Conservation (phyloP, 176 grass and related monocot species). For the Poa pratensis region DNA sequence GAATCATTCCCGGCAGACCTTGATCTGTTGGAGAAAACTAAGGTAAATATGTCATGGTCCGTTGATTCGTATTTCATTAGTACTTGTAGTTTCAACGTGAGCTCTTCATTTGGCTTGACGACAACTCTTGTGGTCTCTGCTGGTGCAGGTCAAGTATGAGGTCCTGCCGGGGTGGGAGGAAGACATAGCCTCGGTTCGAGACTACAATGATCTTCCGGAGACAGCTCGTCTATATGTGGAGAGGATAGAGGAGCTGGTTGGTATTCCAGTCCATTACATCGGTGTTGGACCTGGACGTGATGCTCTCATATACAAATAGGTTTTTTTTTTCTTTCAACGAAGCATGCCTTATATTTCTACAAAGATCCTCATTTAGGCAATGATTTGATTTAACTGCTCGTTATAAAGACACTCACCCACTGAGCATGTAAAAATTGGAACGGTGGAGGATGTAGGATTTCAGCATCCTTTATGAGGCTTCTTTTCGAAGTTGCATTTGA, state of each 20-base stretch:
- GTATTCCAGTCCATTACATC: constrained; percentile 85
- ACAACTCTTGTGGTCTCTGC: constrained; percentile 35
- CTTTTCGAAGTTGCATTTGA: too few species aligned
- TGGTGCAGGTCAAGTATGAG: constrained; percentile 85
- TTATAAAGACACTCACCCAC: background rate
- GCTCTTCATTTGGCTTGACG: background rate
- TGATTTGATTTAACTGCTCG: background rate
- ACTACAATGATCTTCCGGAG: constrained; percentile 73
- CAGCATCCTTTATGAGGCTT: background rate
- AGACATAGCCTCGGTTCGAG: constrained; percentile 73
- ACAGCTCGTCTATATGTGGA: constrained; percentile 71
- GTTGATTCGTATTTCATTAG: background rate
- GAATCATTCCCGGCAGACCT: constrained; percentile 76
- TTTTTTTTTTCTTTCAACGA: background rate
- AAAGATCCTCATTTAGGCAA: background rate
- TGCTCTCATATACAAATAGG: constrained; percentile 87
- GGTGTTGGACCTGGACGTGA: constrained; percentile 88
- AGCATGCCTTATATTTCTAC: background rate
- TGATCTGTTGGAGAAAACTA: constrained; percentile 63
- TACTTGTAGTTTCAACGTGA: background rate
- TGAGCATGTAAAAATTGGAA: background rate
- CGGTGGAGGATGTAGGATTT: background rate
- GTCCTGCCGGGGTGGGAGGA: constrained; percentile 75
- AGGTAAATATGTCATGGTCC: constrained; percentile 41
- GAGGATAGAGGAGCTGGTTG: constrained; percentile 90